A percentile compares a stretch with the other conserved stretches of the same genome.
Evolutionary conservation across 140 eudicot species (phyloP).

Genomic region (Ambrosia hybrid): DNA sequence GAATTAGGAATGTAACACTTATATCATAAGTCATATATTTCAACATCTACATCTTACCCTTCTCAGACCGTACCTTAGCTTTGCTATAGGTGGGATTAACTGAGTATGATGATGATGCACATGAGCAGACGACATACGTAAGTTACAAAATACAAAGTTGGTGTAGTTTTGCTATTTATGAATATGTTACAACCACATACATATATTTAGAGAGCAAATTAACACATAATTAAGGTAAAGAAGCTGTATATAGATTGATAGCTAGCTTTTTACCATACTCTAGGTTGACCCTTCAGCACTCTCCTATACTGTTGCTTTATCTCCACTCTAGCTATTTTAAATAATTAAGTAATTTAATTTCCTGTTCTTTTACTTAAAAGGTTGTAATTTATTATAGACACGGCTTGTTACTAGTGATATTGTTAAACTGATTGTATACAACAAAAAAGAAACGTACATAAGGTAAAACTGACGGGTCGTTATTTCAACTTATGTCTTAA

Average conservation of each 20-base stretch:
- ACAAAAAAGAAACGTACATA: no score
- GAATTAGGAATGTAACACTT: no score
- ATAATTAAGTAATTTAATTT: background rate
- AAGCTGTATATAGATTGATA: slow-evolving; percentile 4
- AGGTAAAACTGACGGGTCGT: no score
- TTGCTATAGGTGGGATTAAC: no score
- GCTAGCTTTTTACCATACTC: slow-evolving; percentile 22
- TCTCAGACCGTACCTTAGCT: no score
- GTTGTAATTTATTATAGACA: no score
- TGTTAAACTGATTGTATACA: no score
- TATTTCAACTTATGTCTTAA: no score
- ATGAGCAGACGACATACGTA: background rate
- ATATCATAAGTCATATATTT: no score
- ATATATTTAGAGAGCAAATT: background rate
- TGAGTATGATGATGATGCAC: no score
- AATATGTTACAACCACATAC: slow-evolving; percentile 1
- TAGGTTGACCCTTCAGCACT: slow-evolving; percentile 33
- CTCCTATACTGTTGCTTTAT: slow-evolving; percentile 17
- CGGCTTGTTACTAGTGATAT: no score
- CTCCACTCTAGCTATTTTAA: slow-evolving; percentile 19
- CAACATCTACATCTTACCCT: no score
- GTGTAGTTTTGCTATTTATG: slow-evolving; percentile 23
- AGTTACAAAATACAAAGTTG: slow-evolving; percentile 26
- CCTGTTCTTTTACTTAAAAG: background rate
- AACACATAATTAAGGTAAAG: slow-evolving; percentile 24